A percentile compares a stretch with the other conserved stretches of the same genome.
phyloP scores from a whole-genome alignment of 805 yeast species.

The Ogataea glucozyma region DNA sequence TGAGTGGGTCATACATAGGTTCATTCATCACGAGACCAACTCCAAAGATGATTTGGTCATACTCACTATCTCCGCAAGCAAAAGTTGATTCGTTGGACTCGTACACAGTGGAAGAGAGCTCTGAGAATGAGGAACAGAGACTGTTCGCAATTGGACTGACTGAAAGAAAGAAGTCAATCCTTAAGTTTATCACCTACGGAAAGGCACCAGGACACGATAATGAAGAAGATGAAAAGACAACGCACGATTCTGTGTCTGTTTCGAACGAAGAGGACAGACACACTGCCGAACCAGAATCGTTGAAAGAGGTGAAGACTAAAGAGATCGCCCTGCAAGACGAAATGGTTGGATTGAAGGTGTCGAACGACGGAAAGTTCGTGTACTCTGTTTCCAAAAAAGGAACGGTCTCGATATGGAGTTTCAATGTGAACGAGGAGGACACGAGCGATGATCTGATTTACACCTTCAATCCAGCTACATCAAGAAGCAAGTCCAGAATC shows the following conservation, averaged over 20 bases:
- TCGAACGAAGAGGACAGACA: constrained; percentile 33
- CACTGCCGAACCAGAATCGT: constrained; percentile 34
- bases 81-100: constrained; percentile 44
- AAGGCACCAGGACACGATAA: constrained; percentile 15
- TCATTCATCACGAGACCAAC: constrained; percentile 54
- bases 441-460: constrained; percentile 12
- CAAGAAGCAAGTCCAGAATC: constrained; percentile 14
- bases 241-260: constrained; percentile 27
- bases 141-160: constrained; percentile 37
- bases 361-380: constrained; percentile 30
- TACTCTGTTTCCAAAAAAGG: constrained; percentile 37
- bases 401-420: constrained; percentile 27
- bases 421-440: constrained; percentile 19
- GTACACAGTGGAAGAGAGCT: constrained; percentile 24
- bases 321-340: constrained; percentile 29
- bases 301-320: constrained; percentile 36
- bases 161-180: constrained; percentile 36
- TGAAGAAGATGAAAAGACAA: constrained; percentile 35
- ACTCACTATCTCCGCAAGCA: constrained; percentile 51
- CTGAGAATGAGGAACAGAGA: constrained; percentile 22
- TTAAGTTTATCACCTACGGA: constrained; percentile 32
- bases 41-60: constrained; percentile 58
- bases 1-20: constrained; percentile 54
- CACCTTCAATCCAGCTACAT: constrained; percentile 13
- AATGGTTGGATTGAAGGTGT: constrained; percentile 30